Evolutionary conservation across 2,329 filamentous ascomycete species (phyloP), one percentile per base, ranked within the genome.

Genomic region (Penicillium sp.): DNA sequence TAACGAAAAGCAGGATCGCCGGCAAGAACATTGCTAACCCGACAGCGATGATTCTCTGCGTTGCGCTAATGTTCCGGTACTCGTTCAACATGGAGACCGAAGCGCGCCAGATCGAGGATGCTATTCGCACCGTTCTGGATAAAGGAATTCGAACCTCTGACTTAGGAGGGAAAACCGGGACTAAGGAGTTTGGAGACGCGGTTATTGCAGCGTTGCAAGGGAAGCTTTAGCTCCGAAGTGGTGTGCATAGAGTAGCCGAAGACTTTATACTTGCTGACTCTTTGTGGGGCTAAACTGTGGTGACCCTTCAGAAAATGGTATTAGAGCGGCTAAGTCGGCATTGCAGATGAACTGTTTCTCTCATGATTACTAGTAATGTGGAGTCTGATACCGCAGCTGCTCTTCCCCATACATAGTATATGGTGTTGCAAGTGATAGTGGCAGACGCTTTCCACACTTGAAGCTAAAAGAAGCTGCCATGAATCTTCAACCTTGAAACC

Each of bases 51-150:
- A 91, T 97, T 66, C 86, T 97, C 23, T 96, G 92, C 3, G 86
- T 96, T 11, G 92, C 92, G 71, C 93, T 97, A 90, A 92, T 97
- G 90, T 86, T 97, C 72, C 89, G 91, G 70, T 97, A 96, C 83
- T 96, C 92, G 7, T 85, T 97, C 56, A 87, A 88, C 71, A 86
- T 94, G 71, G 88, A 90, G 41, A 82, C 86, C 49, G 88, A 96
- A 77, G 90, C 93, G 13, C 84, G 85, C 63, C 87, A 87, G 53
- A 86, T 97, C 64, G 93, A 97, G 80, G 84, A 88, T 64, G 92
- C 93, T 1, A 92, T 96, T 53, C 86, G 86, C 71, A 85, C 82
- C 49, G 90, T 90, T 41, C 86, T 97, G 62, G 92, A 97, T 72
- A 84, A 82, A 52, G 91, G 91, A 26, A 76, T 93, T 51, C 84